Percentiles rank a stretch among this genome's conserved stretches.
Conservation (phyloP, 768 basidiomycete genomes). For the Amanita molliuscula region DNA sequence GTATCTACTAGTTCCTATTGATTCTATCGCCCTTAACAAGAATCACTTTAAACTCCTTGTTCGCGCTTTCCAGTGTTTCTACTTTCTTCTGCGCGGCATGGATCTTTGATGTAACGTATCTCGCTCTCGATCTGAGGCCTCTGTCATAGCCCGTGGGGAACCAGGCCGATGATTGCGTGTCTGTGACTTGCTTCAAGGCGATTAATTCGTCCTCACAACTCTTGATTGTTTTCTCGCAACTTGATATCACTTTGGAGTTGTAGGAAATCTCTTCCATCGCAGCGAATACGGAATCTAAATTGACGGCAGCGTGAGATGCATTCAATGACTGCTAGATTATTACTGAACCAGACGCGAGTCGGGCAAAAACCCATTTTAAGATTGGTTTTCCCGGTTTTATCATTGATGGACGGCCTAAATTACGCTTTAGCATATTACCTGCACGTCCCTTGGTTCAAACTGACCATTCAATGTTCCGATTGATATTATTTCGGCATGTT, state of each 20-base stretch:
- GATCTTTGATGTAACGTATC: conserved; percentile 71
- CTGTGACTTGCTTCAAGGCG: conserved; percentile 54
- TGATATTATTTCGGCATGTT: conserved; percentile 79
- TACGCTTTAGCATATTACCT: background rate
- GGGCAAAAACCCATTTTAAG: conserved; percentile 75
- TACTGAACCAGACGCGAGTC: conserved; percentile 61
- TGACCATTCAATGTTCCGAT: conserved; percentile 69
- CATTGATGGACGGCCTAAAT: conserved; percentile 65
- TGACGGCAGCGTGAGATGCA: background rate
- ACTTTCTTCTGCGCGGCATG: conserved; percentile 56
- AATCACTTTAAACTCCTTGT: conserved; percentile 52
- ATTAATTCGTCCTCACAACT: conserved; percentile 70
- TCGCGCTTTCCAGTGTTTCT: conserved; percentile 60
- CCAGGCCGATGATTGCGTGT: conserved; percentile 29
- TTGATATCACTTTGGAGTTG: conserved; percentile 57
- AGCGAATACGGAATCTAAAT: conserved; percentile 61
- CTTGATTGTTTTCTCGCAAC: conserved; percentile 53
- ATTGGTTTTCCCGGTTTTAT: conserved; percentile 91
- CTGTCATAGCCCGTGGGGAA: conserved; percentile 25
- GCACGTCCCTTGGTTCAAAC: background rate
- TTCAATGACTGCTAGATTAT: background rate
- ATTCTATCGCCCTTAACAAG: conserved; percentile 27
- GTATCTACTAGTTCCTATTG: conserved; percentile 4
- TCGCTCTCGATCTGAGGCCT: conserved; percentile 49
- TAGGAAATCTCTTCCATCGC: conserved; percentile 75